These are phyloP conservation scores for Mercurialis annua DNA, from an alignment of 345 rosid species.

Conservation along the genomic window DNA sequence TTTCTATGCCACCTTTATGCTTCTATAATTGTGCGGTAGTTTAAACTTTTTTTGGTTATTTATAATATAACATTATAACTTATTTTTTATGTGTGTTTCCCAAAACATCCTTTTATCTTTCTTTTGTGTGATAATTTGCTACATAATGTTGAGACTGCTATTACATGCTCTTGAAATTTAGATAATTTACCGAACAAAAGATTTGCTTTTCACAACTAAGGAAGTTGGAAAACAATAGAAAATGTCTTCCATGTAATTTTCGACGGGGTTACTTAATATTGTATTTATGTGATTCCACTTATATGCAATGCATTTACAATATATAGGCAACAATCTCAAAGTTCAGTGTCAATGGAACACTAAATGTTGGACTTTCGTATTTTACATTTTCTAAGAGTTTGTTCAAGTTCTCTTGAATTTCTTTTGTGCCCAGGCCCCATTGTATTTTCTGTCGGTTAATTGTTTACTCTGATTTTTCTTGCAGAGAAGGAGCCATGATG, in stretches of 20 bases:
- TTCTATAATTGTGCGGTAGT: not conserved
- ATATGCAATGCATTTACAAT: not conserved
- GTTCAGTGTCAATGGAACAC: not conserved
- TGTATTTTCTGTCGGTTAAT: not conserved
- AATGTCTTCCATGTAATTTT: not conserved
- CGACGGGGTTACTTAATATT: too few species aligned
- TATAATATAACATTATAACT: not conserved
- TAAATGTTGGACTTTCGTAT: not conserved
- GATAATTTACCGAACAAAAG: not conserved
- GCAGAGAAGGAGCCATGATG: slow-evolving; percentile 70
- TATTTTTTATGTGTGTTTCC: not conserved
- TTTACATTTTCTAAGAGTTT: not conserved
- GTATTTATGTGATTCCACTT: not conserved
- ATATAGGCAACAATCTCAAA: not conserved
- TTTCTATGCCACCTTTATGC: not conserved
- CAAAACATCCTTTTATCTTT: not conserved
- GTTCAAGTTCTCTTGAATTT: not conserved
- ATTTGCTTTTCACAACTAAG: not conserved
- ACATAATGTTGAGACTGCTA: not conserved
- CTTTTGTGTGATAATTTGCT: not conserved
- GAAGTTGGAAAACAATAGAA: not conserved
- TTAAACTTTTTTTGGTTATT: not conserved
- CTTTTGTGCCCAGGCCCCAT: not conserved
- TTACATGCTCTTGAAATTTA: not conserved
- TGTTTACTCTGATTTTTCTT: not conserved